A percentile compares a stretch with the other conserved stretches of the same genome.
phyloP scores from a whole-genome alignment of 768 basidiomycete species.

The Boletus bicolor region DNA sequence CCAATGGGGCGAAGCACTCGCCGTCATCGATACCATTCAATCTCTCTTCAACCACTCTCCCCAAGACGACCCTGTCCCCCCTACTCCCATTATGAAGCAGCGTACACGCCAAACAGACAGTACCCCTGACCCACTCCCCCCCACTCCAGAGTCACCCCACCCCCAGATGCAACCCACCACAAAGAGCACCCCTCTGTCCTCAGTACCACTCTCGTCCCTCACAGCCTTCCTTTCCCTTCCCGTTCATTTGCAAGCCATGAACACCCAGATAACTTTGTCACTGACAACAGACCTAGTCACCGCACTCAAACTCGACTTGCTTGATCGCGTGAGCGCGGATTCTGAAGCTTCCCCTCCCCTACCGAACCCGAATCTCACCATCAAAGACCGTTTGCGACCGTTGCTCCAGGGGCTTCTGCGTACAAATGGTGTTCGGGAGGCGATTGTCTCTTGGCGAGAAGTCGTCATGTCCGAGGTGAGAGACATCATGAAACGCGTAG shows the following conservation, averaged over 20 bases:
- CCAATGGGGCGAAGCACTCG: constrained; percentile 85
- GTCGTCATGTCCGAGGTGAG: constrained; percentile 61
- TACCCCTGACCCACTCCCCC: constrained; percentile 30
- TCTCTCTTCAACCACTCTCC: constrained; percentile 45
- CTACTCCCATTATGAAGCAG: not conserved
- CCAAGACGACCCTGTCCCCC: constrained; percentile 5
- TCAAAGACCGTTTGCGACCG: constrained; percentile 67
- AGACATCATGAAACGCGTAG: constrained; percentile 55
- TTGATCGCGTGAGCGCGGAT: constrained; percentile 44
- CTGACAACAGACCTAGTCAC: constrained; percentile 76
- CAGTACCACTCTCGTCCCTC: constrained; percentile 64
- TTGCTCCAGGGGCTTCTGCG: constrained; percentile 74
- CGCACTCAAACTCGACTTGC: constrained; percentile 64
- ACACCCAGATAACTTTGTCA: constrained; percentile 71
- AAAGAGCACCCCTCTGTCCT: constrained; percentile 32
- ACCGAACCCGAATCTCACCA: constrained; percentile 36
- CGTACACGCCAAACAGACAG: constrained; percentile 16
- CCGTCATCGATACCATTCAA: constrained; percentile 67
- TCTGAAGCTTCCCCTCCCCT: constrained; percentile 11
- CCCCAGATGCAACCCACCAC: constrained; percentile 5
- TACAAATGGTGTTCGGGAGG: constrained; percentile 69
- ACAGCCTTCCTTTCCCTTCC: constrained; percentile 76
- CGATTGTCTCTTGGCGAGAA: constrained; percentile 65
- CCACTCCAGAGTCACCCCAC: constrained; percentile 35
- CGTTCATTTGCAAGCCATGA: constrained; percentile 63